A percentile compares a stretch with the other conserved stretches of the same genome.
Conservation (phyloP, 345 rosid species). For the Angophora floribunda region DNA sequence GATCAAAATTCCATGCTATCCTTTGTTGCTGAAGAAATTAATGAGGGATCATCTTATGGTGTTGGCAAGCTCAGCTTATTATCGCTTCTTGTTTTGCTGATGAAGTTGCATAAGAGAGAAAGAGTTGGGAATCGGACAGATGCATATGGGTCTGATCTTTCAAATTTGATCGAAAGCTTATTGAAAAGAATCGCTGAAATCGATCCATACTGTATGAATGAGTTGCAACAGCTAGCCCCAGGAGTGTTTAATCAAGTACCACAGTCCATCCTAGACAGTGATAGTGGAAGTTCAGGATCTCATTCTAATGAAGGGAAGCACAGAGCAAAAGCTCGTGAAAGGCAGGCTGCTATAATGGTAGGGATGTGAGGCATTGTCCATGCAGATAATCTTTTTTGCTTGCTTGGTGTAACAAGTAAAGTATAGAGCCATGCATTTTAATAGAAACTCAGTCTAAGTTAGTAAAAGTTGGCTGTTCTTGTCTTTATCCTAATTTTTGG, state of each 20-base stretch:
- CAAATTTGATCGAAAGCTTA: constrained; percentile 66
- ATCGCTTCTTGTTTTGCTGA: constrained; percentile 81
- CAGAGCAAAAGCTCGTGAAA: constrained; percentile 82
- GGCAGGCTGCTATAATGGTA: constrained; percentile 92
- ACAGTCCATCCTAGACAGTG: constrained; percentile 12
- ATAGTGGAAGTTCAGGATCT: constrained; percentile 36
- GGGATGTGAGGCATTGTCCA: constrained; percentile 2
- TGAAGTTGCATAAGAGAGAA: constrained; percentile 54
- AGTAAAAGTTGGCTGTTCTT: background rate
- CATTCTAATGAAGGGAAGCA: constrained; percentile 57
- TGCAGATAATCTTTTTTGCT: background rate
- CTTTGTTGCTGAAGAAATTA: constrained; percentile 57
- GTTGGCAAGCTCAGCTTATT: constrained; percentile 60
- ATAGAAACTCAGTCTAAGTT: background rate
- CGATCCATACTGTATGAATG: constrained; percentile 50
- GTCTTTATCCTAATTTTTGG: background rate
- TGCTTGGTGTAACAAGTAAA: background rate
- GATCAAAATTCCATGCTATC: constrained; percentile 35
- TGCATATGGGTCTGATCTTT: constrained; percentile 55
- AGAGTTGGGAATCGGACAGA: constrained; percentile 33
- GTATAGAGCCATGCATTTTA: background rate
- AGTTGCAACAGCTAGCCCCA: constrained; percentile 73
- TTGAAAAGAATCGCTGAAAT: constrained; percentile 72
- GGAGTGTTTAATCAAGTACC: constrained; percentile 47
- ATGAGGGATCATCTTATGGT: constrained; percentile 31